Conservation (phyloP, 2,329 filamentous ascomycete species). For the Penicillium nordicum region DNA sequence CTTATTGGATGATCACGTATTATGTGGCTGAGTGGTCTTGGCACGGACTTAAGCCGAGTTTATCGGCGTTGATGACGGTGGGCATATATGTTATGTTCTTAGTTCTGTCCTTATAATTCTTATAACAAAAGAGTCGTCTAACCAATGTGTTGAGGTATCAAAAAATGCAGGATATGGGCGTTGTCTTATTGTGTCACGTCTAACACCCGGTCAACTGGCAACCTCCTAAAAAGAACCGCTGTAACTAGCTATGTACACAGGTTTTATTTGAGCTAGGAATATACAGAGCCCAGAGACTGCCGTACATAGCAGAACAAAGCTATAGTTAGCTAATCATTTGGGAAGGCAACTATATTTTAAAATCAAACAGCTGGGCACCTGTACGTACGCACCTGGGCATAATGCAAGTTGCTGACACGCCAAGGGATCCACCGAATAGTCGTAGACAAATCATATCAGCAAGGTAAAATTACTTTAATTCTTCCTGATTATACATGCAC, state of each 20-base stretch:
- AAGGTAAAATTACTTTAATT: neutral
- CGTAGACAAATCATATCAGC: neutral
- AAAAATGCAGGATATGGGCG: fast-evolving
- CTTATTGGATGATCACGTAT: conserved; percentile 1
- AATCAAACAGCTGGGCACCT: neutral
- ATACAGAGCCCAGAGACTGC: neutral
- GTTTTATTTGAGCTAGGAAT: neutral
- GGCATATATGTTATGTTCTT: too few species aligned
- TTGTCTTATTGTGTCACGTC: neutral
- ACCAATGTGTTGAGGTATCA: neutral
- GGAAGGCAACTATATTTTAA: neutral
- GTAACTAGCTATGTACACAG: neutral
- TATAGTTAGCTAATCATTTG: too few species aligned
- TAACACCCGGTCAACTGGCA: neutral
- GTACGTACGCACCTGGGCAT: too few species aligned
- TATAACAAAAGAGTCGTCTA: too few species aligned
- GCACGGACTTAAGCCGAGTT: conserved; percentile 3
- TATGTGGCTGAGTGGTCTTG: conserved; percentile 6
- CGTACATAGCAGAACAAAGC: neutral
- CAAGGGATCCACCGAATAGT: neutral
- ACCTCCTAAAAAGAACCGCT: too few species aligned
- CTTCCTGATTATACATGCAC: neutral
- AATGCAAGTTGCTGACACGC: neutral
- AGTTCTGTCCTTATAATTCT: too few species aligned
- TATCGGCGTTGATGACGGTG: neutral